A percentile compares a stretch with the other conserved stretches of the same genome.
phyloP scores from a whole-genome alignment of 257 asterid species.

The Solanum neorickii region DNA sequence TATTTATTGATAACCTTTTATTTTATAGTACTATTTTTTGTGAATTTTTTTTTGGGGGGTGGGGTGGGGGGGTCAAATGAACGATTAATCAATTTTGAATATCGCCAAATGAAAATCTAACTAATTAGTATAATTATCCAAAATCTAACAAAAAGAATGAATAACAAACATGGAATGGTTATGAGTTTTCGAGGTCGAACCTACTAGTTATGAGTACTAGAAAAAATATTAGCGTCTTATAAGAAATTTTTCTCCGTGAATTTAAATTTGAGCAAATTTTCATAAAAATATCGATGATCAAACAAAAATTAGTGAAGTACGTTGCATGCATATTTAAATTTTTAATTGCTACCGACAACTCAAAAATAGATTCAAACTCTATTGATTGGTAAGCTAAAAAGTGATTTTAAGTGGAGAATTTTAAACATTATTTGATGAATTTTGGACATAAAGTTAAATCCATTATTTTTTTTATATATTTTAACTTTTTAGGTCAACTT shows the following conservation, averaged over 20 bases:
- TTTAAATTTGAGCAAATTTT: not conserved
- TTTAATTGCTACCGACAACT: not conserved
- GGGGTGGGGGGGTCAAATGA: too few species aligned
- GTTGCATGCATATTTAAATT: not conserved
- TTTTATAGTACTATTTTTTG: not conserved
- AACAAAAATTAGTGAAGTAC: not conserved
- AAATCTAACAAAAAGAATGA: not conserved
- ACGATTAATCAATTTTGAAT: not conserved
- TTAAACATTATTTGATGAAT: not conserved
- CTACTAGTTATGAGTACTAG: not conserved
- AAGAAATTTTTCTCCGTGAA: not conserved
- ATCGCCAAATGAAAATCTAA: not conserved
- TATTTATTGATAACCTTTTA: not conserved
- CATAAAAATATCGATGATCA: fast-evolving
- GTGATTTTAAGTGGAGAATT: not conserved
- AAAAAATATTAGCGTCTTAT: not conserved
- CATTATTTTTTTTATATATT: not conserved
- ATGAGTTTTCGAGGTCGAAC: not conserved
- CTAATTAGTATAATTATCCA: not conserved
- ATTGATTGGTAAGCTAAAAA: not conserved
- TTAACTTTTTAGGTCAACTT: not conserved
- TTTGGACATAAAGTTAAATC: not conserved
- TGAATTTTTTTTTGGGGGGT: not conserved
- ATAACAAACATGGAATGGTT: not conserved
- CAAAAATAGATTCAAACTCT: not conserved